Conservation (phyloP, 345 rosid species). For the Citropsis articulata region DNA sequence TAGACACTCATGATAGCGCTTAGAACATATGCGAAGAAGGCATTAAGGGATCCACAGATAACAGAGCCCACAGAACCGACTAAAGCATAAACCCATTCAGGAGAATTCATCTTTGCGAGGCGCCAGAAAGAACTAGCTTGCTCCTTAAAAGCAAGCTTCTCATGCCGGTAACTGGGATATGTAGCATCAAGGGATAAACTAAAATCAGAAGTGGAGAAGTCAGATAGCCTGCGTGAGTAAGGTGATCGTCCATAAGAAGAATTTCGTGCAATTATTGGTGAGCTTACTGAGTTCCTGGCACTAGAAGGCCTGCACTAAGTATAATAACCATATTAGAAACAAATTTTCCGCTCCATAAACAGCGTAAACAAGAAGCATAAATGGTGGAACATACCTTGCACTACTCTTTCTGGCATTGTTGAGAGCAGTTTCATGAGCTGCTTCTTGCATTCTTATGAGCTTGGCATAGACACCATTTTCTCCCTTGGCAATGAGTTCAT, state of each 20-base stretch:
- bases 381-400: constrained; percentile 56
- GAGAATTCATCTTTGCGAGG: constrained; percentile 93
- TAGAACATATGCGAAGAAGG: constrained; percentile 93
- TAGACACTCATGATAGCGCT: constrained; percentile 91
- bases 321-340: constrained; percentile 20
- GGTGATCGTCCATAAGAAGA: constrained; percentile 98
- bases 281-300: constrained; percentile 97
- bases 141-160: constrained; percentile 90
- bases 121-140: constrained; percentile 99
- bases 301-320: constrained; percentile 79
- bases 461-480: constrained; percentile 90
- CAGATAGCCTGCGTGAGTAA: constrained; percentile 88
- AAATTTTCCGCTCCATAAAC: neutral
- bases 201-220: constrained; percentile 97
- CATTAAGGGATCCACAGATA: constrained; percentile 86
- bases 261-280: constrained; percentile 90
- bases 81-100: constrained; percentile 92
- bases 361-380: neutral
- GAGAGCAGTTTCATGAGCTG: constrained; percentile 92
- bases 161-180: constrained; percentile 70
- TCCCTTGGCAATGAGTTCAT: constrained; percentile 83
- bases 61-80: constrained; percentile 90
- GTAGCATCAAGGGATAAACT: constrained; percentile 80
- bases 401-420: constrained; percentile 97
- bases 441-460: constrained; percentile 93